Conservation (phyloP, 345 rosid genomes). For the Eucalyptus grandis region DNA sequence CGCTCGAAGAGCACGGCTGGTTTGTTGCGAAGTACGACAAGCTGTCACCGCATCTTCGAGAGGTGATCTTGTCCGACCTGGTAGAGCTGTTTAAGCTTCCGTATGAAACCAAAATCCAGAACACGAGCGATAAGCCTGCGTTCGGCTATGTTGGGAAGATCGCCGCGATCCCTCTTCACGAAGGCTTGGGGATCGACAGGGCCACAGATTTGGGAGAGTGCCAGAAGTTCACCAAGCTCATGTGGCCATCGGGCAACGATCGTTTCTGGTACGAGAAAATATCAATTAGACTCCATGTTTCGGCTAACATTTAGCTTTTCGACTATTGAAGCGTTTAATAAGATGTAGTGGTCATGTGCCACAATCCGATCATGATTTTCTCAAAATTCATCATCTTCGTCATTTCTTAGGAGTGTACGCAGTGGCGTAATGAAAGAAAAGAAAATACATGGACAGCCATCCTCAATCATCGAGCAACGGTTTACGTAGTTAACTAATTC, state of each 20-base stretch:
- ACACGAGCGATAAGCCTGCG: conserved; percentile 10
- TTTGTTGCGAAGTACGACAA: conserved; percentile 4
- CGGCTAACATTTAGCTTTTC: background rate
- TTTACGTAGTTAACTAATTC: background rate
- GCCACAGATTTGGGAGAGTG: conserved; percentile 5
- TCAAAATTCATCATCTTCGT: background rate
- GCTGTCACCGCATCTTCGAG: conserved; percentile 1
- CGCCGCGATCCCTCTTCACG: conserved; percentile 11
- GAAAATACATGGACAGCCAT: background rate
- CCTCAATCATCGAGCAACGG: background rate
- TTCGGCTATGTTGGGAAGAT: conserved; percentile 23
- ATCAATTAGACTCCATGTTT: background rate
- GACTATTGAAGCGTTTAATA: background rate
- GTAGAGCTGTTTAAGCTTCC: conserved; percentile 23
- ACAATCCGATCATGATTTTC: background rate
- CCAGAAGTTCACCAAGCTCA: conserved; percentile 14
- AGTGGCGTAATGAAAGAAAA: too few species aligned
- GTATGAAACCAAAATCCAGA: conserved; percentile 12
- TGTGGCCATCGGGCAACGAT: conserved; percentile 33
- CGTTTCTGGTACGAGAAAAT: conserved; percentile 11
- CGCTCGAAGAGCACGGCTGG: conserved; percentile 9
- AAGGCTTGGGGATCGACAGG: conserved; percentile 20
- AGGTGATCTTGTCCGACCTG: background rate
- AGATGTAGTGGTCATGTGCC: background rate
- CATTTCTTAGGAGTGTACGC: background rate